A percentile compares a stretch with the other conserved stretches of the same genome.
Conservation (phyloP, 1,284 basidiomycete genomes). For the Sanghuangporus sanghuang region DNA sequence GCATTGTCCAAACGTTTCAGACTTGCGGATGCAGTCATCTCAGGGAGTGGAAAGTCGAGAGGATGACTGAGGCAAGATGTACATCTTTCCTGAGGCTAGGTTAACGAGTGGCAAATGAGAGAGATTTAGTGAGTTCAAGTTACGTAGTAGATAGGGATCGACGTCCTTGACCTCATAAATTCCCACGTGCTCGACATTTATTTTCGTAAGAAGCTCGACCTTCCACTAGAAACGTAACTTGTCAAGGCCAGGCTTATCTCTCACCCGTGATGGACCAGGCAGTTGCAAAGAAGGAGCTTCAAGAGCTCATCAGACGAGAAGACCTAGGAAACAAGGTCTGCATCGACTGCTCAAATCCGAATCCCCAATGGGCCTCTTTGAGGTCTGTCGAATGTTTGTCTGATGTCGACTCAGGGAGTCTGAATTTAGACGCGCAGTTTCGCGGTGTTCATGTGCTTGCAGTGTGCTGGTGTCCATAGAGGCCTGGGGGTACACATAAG, state of each 20-base stretch:
- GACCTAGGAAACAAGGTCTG: constrained; percentile 74
- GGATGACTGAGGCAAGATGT: background rate
- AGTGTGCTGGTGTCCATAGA: constrained; percentile 87
- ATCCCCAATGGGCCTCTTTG: constrained; percentile 89
- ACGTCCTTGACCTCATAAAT: background rate
- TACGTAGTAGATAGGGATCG: too few relatives aligned
- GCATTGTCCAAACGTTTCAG: constrained; percentile 11
- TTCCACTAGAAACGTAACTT: background rate
- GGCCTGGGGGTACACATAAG: constrained; percentile 86
- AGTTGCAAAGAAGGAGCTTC: constrained; percentile 62
- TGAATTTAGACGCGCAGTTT: constrained; percentile 43
- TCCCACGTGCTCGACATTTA: background rate
- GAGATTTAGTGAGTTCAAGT: too few relatives aligned
- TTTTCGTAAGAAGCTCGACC: background rate
- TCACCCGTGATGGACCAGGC: constrained; percentile 53
- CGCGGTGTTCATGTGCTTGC: constrained; percentile 86
- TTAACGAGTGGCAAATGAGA: background rate
- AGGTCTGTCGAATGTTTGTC: constrained; percentile 36
- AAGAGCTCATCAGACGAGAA: constrained; percentile 69
- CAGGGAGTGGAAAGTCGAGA: background rate
- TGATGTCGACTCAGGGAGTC: background rate
- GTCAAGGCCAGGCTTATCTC: too few relatives aligned
- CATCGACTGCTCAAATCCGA: constrained; percentile 78
- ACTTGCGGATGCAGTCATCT: background rate
- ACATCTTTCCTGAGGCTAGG: background rate